A percentile compares a stretch with the other conserved stretches of the same genome.
These are phyloP conservation scores for Cavenderia fasciculata DNA, from an alignment of 78 protist genomes.

Conservation along the genomic window DNA sequence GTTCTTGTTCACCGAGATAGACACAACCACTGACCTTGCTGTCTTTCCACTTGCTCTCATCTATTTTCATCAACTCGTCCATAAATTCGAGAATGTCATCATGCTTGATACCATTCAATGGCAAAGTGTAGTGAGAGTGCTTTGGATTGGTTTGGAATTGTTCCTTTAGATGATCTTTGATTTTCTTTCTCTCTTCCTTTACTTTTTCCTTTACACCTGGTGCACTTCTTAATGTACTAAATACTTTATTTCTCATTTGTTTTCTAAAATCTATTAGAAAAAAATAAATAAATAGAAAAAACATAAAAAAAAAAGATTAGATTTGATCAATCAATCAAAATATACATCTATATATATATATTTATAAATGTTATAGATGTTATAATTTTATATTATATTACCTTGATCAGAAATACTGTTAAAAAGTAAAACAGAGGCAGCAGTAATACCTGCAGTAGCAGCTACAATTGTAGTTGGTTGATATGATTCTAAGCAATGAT, in stretches of 20 bases:
- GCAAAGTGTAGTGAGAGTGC: constrained; percentile 23
- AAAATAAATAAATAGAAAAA: neutral
- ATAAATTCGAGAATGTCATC: neutral
- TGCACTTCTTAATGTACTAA: constrained; percentile 13
- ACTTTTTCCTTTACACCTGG: constrained; percentile 12
- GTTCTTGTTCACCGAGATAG: constrained; percentile 63
- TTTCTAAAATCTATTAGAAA: constrained; percentile 12
- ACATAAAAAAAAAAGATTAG: no score
- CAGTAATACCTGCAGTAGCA: constrained; percentile 55
- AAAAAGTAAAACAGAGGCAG: neutral
- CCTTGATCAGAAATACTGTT: constrained; percentile 28
- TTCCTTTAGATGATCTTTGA: constrained; percentile 1
- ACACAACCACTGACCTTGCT: constrained; percentile 60
- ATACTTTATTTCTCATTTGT: constrained; percentile 15
- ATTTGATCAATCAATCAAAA: neutral
- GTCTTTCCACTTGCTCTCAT: constrained; percentile 14
- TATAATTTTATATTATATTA: no score
- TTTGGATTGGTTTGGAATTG: constrained; percentile 8
- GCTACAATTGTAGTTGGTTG: constrained; percentile 37
- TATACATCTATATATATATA: neutral
- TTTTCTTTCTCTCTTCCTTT: constrained; percentile 23
- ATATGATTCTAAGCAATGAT: constrained; percentile 3
- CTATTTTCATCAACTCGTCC: neutral
- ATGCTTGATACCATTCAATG: neutral
- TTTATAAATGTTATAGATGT: no score